Evolutionary conservation across 352 stramenopile genomes (phyloP).

Genomic region (Globisporangium parvum): DNA sequence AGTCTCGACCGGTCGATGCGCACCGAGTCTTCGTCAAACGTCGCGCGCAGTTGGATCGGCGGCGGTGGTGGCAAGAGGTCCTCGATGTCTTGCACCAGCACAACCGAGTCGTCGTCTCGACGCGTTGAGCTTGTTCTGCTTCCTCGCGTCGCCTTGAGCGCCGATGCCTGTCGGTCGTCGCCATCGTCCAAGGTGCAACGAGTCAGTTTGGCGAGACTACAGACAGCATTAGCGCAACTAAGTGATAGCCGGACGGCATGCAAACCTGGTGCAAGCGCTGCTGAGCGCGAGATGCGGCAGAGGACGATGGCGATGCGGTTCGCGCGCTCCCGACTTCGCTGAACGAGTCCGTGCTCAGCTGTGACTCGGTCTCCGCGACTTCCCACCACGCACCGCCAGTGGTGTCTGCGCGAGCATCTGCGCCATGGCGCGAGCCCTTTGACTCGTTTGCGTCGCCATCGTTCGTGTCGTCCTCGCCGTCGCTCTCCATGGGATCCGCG

Average conservation of each 20-base stretch:
- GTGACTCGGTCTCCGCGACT: slow-evolving; percentile 26
- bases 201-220: background rate
- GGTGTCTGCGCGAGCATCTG: slow-evolving; percentile 1
- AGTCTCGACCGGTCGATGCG: slow-evolving; percentile 27
- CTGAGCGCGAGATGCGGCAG: slow-evolving; percentile 12
- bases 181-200: too few species aligned
- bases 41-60: slow-evolving; percentile 14
- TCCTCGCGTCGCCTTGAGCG: too few species aligned
- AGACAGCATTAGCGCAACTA: background rate
- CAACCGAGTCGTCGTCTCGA: slow-evolving; percentile 25
- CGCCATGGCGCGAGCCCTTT: background rate
- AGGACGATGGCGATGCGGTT: background rate
- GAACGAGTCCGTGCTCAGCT: slow-evolving; percentile 26
- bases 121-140: background rate
- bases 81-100: slow-evolving; percentile 48
- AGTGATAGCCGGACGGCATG: background rate
- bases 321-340: slow-evolving; percentile 49
- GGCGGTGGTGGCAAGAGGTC: slow-evolving; percentile 52
- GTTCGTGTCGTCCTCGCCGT: slow-evolving; percentile 5
- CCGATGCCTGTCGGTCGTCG: too few species aligned
- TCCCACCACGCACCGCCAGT: slow-evolving; percentile 39
- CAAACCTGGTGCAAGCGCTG: slow-evolving; percentile 25
- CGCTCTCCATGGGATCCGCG: slow-evolving; percentile 12
- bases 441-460: background rate
- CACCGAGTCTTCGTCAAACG: slow-evolving; percentile 44